These are phyloP conservation scores for Fusarium nanum DNA, from an alignment of 2,329 filamentous ascomycete genomes.

Conservation along the genomic window DNA sequence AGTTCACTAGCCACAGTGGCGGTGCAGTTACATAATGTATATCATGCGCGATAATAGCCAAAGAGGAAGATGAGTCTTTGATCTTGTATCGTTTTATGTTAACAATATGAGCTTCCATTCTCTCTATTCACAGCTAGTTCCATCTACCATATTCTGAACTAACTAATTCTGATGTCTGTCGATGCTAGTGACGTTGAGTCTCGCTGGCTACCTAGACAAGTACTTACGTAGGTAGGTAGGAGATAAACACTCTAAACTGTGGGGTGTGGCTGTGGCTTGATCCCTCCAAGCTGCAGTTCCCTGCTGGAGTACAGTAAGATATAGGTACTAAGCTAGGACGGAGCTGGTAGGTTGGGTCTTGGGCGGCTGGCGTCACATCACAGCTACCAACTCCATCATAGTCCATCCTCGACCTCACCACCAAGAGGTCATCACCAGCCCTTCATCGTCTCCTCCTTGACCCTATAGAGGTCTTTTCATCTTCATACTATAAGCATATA, in stretches of 20 bases:
- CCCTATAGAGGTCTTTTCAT: constrained; percentile 3
- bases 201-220: not conserved
- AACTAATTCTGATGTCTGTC: not conserved
- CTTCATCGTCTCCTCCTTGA: constrained; percentile 21
- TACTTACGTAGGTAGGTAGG: not conserved
- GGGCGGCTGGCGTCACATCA: constrained; percentile 45
- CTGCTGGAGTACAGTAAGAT: constrained; percentile 33
- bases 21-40: constrained; percentile 49
- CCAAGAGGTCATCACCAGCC: constrained; percentile 41
- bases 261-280: constrained; percentile 38
- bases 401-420: constrained; percentile 26
- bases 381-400: constrained; percentile 46
- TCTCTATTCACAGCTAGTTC: not conserved
- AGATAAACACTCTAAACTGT: constrained; percentile 6
- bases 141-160: not conserved
- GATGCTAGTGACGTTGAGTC: not conserved
- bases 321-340: constrained; percentile 10
- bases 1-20: constrained; percentile 41
- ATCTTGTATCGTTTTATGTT: not conserved
- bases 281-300: constrained; percentile 28
- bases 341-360: constrained; percentile 21
- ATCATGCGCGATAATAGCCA: constrained; percentile 33
- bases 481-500: constrained; percentile 6
- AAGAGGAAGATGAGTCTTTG: not conserved
- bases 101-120: not conserved